Base-by-base conservation (phyloP, 2,329 filamentous ascomycete species). In the Trichoderma endophyticum region DNA sequence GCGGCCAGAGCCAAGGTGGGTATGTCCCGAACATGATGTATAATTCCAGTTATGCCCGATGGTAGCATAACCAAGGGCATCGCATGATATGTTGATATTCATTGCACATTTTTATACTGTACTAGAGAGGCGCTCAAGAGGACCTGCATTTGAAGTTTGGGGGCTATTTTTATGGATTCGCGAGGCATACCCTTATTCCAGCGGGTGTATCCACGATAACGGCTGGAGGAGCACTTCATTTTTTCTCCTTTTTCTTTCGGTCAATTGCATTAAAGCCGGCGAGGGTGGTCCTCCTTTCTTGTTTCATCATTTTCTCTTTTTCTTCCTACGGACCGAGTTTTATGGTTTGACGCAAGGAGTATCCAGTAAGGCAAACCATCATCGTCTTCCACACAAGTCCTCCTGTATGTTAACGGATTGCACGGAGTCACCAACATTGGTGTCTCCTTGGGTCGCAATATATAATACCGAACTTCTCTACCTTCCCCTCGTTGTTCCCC, bases 1-100 rank as follows among this genome's bases (percentile, higher is more conserved):
- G 92, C 85, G 93, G 93, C 85, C 92, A 92, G 88, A 88, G 86
- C 81, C 92, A 97, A 95, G 94, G 94, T 96, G 94, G 93, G 92
- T 97, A 97, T 90, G 94, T 92, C 81, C 89, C 90, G 79, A 90
- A 87, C 83, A 92, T 93, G 89, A 93, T 97, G 88, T 97, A 97
- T 82, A 88, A 87, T 83, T 86, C 88, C 81, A 89, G 89, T 81
- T 90, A 91, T 82, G 85, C 86, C 79, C 87, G 91, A 80, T 94
- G 92, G 91, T 93, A 82, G 78, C 75, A 78, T 59, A 32, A 64
- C 61, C 34, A 60, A 66, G 63, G 72, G 69, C 59, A 36, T 66
- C 43, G 26, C 59, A n/a, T 56, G 39, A 59, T 34, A 39, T 63
- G 43, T 34, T 73, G 69, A 68, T 59, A 57, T 71, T 57, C 56